phyloP scores from a whole-genome alignment of 331 rosid species.

The Prunus yedoensis region DNA sequence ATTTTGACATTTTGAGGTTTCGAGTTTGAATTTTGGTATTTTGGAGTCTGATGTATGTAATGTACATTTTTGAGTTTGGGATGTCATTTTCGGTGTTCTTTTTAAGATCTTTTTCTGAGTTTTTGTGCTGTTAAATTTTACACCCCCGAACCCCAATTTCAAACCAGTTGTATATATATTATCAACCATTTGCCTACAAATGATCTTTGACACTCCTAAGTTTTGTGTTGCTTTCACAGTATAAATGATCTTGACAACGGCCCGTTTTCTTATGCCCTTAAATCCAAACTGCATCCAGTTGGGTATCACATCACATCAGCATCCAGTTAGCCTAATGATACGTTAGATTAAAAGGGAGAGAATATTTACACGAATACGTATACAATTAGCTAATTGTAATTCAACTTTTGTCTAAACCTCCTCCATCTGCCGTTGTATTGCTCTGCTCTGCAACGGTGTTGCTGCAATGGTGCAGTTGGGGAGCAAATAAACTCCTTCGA shows the following conservation, averaged over 20 bases:
- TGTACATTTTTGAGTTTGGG: too few relatives aligned
- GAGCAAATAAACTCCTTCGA: conserved; percentile 53
- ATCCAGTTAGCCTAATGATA: neutral
- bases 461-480: conserved; percentile 60
- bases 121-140: too few relatives aligned
- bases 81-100: too few relatives aligned
- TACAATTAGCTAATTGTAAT: neutral
- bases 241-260: too few relatives aligned
- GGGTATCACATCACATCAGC: neutral
- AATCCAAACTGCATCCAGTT: too few relatives aligned
- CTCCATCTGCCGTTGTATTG: conserved; percentile 31
- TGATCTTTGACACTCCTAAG: neutral
- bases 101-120: too few relatives aligned
- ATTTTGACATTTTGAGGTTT: too few relatives aligned
- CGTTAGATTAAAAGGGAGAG: neutral
- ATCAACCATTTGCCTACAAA: neutral
- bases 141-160: too few relatives aligned
- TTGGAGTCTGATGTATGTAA: too few relatives aligned
- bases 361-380: conserved; percentile 1
- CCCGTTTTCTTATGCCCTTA: too few relatives aligned
- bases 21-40: too few relatives aligned
- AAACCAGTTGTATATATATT: too few relatives aligned
- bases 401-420: conserved; percentile 46
- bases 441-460: conserved; percentile 46
- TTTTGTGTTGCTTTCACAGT: neutral